Evolutionary conservation across 768 basidiomycete genomes (phyloP).

Genomic region (Tulasnella sp.): DNA sequence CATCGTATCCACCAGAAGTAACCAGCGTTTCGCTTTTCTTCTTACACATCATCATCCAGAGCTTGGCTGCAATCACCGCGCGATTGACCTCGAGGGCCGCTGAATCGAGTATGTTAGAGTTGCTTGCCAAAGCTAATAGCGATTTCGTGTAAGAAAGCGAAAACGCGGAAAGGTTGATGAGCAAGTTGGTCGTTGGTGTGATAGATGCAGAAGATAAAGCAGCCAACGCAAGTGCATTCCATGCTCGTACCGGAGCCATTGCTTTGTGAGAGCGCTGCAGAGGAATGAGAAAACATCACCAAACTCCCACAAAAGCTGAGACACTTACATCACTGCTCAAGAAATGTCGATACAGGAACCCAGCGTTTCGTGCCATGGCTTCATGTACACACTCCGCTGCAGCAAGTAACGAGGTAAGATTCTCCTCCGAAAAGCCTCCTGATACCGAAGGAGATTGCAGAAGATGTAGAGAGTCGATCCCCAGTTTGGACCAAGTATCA

Average conservation of each 20-base stretch:
- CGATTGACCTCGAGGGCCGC: conserved; percentile 51
- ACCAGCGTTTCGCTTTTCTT: conserved; percentile 18
- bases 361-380: conserved; percentile 34
- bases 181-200: conserved; percentile 33
- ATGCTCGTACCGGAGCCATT: conserved; percentile 38
- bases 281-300: not conserved
- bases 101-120: conserved; percentile 31
- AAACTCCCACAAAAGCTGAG: not conserved
- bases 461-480: conserved; percentile 43
- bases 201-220: conserved; percentile 33
- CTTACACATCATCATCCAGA: conserved; percentile 53
- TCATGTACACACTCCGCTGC: conserved; percentile 42
- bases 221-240: conserved; percentile 50
- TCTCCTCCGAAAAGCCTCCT: conserved; percentile 36
- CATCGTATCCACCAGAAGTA: not conserved
- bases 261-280: conserved; percentile 25
- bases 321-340: conserved; percentile 25
- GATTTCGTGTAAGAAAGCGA: conserved; percentile 34
- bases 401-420: conserved; percentile 40
- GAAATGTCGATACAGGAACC: conserved; percentile 30
- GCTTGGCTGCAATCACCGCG: conserved; percentile 52
- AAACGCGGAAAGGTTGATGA: conserved; percentile 41
- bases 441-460: conserved; percentile 34
- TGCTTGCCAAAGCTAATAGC: conserved; percentile 30
- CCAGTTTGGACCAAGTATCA: conserved; percentile 29